phyloP scores from a whole-genome alignment of 2,329 filamentous ascomycete species.

The Metarhizium humberi region DNA sequence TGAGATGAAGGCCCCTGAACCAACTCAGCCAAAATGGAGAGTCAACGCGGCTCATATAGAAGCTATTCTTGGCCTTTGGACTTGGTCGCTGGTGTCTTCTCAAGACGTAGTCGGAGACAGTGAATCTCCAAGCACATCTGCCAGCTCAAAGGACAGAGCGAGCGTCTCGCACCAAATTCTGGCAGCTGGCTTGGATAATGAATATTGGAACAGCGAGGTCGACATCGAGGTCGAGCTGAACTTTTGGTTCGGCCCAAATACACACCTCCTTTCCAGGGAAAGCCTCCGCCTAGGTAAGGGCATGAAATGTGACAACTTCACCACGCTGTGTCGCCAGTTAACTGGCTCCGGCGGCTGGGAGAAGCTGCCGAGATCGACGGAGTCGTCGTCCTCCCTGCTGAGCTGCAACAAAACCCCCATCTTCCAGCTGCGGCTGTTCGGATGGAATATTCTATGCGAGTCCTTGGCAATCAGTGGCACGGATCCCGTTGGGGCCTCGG shows the following conservation, averaged over 20 bases:
- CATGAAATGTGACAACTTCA: too few relatives aligned
- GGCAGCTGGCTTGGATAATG: constrained; percentile 1
- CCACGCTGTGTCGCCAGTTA: too few relatives aligned
- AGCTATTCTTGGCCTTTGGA: constrained; percentile 10
- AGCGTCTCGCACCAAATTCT: constrained; percentile 2
- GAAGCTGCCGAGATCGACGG: too few relatives aligned
- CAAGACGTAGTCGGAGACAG: neutral
- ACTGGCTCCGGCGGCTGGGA: too few relatives aligned
- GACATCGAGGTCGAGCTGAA: constrained; percentile 6
- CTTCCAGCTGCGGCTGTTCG: neutral
- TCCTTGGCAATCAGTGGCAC: neutral
- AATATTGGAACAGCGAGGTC: neutral
- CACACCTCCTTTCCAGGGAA: neutral
- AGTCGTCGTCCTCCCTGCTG: too few relatives aligned
- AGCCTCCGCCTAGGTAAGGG: too few relatives aligned
- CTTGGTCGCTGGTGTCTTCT: constrained; percentile 9
- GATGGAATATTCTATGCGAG: constrained; percentile 1
- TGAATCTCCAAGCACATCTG: too few relatives aligned
- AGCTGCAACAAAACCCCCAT: too few relatives aligned
- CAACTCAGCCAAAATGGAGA: constrained; percentile 4
- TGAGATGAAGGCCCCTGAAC: too few relatives aligned
- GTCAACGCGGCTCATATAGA: constrained; percentile 11
- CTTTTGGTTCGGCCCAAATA: constrained; percentile 8
- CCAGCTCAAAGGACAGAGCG: too few relatives aligned
- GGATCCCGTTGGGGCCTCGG: neutral